A percentile compares a stretch with the other conserved stretches of the same genome.
Conservation (phyloP, 345 rosid species). For the Populus nigra region DNA sequence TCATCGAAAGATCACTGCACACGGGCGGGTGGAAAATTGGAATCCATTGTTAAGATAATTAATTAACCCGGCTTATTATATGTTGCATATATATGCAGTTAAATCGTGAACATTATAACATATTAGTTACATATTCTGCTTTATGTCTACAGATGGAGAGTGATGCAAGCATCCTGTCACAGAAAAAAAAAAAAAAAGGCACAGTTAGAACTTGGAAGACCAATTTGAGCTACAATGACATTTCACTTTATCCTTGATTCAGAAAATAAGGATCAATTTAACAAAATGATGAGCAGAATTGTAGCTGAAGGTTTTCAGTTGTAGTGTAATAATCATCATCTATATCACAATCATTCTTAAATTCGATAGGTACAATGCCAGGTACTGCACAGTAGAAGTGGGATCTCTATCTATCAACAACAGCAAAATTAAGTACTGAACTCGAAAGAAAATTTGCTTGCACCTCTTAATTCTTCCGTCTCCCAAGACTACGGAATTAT, state of each 20-base stretch:
- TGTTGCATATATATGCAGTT: background rate
- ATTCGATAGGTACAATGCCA: constrained; percentile 16
- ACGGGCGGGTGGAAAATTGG: background rate
- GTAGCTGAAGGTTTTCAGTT: background rate
- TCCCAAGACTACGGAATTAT: constrained; percentile 9
- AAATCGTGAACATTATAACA: background rate
- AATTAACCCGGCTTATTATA: background rate
- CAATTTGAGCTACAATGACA: background rate
- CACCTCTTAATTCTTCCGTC: background rate
- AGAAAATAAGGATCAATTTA: too few species aligned
- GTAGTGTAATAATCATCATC: constrained; percentile 10
- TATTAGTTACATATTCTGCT: background rate
- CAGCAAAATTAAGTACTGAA: background rate
- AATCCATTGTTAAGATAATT: background rate
- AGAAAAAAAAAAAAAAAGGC: background rate
- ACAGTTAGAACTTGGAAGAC: too few species aligned
- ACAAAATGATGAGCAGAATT: constrained; percentile 17
- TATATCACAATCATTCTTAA: constrained; percentile 20
- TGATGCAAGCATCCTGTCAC: constrained; percentile 11
- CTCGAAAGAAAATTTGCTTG: background rate
- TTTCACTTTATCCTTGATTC: background rate
- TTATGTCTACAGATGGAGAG: background rate
- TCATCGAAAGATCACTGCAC: background rate
- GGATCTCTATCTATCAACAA: constrained; percentile 9
- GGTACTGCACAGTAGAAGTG: constrained; percentile 12